Base-by-base conservation (phyloP, 495 filamentous ascomycete species). In the Aspergillus avenaceus region DNA sequence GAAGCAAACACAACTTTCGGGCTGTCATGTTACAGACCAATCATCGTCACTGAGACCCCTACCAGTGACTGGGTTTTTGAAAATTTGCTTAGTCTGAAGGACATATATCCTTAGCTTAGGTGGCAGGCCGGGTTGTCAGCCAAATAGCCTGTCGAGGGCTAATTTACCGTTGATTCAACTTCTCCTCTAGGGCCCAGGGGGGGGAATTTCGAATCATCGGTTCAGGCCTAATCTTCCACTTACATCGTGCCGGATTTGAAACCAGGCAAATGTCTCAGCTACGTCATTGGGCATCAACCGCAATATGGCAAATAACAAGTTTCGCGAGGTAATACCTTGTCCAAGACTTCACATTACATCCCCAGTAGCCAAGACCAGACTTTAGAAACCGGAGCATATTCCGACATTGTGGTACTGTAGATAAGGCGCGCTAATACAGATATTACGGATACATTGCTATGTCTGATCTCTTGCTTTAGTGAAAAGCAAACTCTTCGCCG, bases 281-380 rank as follows among this genome's bases (percentile, higher is more conserved):
- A 55, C 58, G 49, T 57, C 54, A 57, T 61, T 55, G 54, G 58
- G 58, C 58, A 61, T 45, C 50, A 57, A 61, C 37, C 45, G 23
- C 42, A 21, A 26, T 27, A 27, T 18, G 49, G 52, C 44, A 54
- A 52, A 27, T 18, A 52, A 54, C 44, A 54, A 52, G 24, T 47
- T 43, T 56, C 29, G 26, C 32, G 42, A 49, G 51, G 45, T 45
- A 18, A 38, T 49, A 18, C 51, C 37, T 27, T 27, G 41, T 34
- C 45, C 43, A 19, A 8, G 26, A 16, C 27, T 43, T 36, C 28
- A 44, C 49, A 22, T 29, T 41, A 23, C 18, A 24, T 51, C 9
- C 19, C 12, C 28, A 25, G 31, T 21, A 18, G 45, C 11, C 38
- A 40, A 29, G 19, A 32, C 18, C 26, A 23, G 23, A 44, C 2